Conservation (phyloP, 2,329 filamentous ascomycete genomes). For the Metarhizium anisopliae region DNA sequence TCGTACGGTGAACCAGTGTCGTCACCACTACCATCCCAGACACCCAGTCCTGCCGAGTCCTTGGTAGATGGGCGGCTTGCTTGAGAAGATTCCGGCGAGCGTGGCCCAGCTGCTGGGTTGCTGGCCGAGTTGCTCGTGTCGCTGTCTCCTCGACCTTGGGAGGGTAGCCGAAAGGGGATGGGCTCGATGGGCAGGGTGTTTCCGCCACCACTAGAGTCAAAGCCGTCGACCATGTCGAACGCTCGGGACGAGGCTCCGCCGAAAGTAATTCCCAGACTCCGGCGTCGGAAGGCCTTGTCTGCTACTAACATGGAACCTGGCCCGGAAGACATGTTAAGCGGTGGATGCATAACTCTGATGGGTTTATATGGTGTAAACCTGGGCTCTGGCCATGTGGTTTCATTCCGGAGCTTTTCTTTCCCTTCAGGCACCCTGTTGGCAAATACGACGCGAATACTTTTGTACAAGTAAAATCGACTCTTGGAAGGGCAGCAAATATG, state of each 20-base stretch:
- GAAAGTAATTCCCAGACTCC: conserved; percentile 43
- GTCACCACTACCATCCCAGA: background rate
- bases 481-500: conserved; percentile 84
- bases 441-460: conserved; percentile 87
- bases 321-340: conserved; percentile 25
- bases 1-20: conserved; percentile 37
- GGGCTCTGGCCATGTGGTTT: conserved; percentile 82
- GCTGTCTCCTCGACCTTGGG: conserved; percentile 21
- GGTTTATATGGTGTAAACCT: conserved; percentile 79
- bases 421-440: conserved; percentile 93
- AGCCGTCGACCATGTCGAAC: conserved; percentile 26
- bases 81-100: conserved; percentile 19
- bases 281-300: conserved; percentile 50
- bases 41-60: conserved; percentile 21
- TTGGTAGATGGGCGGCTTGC: conserved; percentile 26
- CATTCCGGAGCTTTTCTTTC: conserved; percentile 84
- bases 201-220: conserved; percentile 15
- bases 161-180: conserved; percentile 38
- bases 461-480: conserved; percentile 83
- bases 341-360: conserved; percentile 39
- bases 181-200: conserved; percentile 35
- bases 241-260: conserved; percentile 17
- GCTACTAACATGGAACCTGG: conserved; percentile 42
- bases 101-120: conserved; percentile 11
- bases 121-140: conserved; percentile 20